Conservation (phyloP, 805 yeast genomes). For the Candida awuae region DNA sequence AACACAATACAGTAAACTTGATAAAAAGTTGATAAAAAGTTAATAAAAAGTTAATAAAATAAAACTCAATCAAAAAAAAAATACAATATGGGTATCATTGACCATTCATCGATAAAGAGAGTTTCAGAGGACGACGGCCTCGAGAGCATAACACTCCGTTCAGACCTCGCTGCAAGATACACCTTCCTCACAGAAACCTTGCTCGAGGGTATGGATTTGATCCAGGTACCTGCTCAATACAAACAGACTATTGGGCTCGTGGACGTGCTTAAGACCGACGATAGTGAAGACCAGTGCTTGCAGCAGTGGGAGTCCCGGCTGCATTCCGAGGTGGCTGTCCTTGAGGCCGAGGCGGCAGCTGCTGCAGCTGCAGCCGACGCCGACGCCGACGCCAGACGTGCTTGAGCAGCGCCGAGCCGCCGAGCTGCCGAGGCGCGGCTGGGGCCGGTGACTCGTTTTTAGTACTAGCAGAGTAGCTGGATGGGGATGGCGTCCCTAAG, state of each 20-base stretch:
- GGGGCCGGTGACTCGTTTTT: neutral
- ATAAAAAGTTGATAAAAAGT: too few species aligned
- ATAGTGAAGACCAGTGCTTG: neutral
- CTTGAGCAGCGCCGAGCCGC: neutral
- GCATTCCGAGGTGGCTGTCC: neutral
- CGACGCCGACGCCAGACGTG: neutral
- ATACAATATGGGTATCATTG: slow-evolving; percentile 15
- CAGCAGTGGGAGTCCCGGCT: neutral
- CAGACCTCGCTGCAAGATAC: slow-evolving; percentile 29
- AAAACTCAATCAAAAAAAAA: neutral
- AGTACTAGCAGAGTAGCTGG: neutral
- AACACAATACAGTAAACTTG: too few species aligned
- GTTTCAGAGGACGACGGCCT: slow-evolving; percentile 19
- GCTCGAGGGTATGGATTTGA: slow-evolving; percentile 15
- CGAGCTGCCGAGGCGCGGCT: neutral
- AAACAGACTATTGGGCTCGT: slow-evolving; percentile 16
- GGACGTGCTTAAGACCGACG: slow-evolving; percentile 16
- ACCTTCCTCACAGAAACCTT: slow-evolving; percentile 27
- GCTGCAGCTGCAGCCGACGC: too few species aligned
- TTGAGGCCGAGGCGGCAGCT: neutral
- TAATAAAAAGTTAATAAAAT: too few species aligned
- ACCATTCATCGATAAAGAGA: slow-evolving; percentile 22
- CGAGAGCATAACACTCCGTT: slow-evolving; percentile 26
- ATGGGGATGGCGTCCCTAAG: neutral
- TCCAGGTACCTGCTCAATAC: slow-evolving; percentile 8